Base-by-base conservation (phyloP, 2,329 filamentous ascomycete species). In the Ustulina deusta region DNA sequence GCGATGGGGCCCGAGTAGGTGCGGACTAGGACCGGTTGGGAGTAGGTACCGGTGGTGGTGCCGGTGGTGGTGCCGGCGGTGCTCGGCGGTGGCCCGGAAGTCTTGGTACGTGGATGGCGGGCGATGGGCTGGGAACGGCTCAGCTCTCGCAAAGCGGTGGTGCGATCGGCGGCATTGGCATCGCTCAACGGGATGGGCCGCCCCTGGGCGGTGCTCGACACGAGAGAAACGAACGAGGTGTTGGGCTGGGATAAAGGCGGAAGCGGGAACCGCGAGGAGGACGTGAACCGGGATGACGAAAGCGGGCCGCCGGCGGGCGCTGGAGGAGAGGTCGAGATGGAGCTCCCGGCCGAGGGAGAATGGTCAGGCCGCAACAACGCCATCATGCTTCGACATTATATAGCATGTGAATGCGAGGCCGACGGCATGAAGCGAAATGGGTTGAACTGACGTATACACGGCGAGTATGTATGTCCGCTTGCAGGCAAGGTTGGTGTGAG, bases 1-100 rank as follows among this genome's bases (percentile, higher is more conserved):
- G 79, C 78, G 2, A 81, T 78, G 22, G 82, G 83, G 1, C 86
- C 84, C 49, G 86, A 87, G 74, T 90, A 90, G 56, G 87, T 90
- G 65, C 87, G 84, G 27, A 90, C 89, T 44, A 90, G 86, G 64
- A 90, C 87, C n/a, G 89, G 89, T 69, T 90, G 87, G 2, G 86
- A 89, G 74, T 88, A 89, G 44, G 87, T 89, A 71, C 82, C 74
- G 38, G 75, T 75, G 27, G 75, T 77, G 29, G 74, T 77, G 63
- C 70, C 74, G 29, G 74, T 75, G 42, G 72, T 87, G 78, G 80
- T 87, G 73, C 85, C 82, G 20, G 87, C 83, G 11, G 85, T 57
- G 59, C 54, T 66, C 20, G 66, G 63, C 17, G 63, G 63, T 27
- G 66, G 59, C 20, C 55, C 84, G 13, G 84, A 84, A 27, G 86